These are phyloP conservation scores for Acacia acuminata DNA, from an alignment of 306 rosid species.

Conservation along the genomic window DNA sequence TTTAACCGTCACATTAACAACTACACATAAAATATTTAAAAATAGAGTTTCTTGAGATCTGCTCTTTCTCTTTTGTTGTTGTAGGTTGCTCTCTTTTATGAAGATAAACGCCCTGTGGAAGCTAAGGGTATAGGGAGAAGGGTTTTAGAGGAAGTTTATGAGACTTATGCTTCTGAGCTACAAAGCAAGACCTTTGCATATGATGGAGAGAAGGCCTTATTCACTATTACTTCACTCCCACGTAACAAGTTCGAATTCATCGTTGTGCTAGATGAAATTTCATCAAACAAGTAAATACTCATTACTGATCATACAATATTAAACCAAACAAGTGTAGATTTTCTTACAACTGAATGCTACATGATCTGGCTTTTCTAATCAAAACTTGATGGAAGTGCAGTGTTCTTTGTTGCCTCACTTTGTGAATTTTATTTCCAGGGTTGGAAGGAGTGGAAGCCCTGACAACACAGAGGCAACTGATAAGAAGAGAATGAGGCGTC, in stretches of 20 bases:
- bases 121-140: constrained; percentile 42
- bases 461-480: constrained; percentile 8
- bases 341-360: background rate
- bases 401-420: background rate
- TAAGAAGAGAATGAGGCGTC: constrained; percentile 37
- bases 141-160: constrained; percentile 38
- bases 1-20: background rate
- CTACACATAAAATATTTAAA: no score
- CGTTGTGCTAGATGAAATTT: constrained; percentile 38
- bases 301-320: background rate
- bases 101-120: constrained; percentile 36
- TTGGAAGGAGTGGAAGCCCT: constrained; percentile 21
- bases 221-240: constrained; percentile 34
- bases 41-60: no score
- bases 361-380: background rate
- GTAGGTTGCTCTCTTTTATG: constrained; percentile 45
- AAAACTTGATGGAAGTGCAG: background rate
- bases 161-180: constrained; percentile 29
- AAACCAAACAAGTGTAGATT: background rate
- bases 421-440: background rate
- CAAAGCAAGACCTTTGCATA: constrained; percentile 32
- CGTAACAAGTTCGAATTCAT: constrained; percentile 16
- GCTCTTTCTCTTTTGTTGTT: background rate
- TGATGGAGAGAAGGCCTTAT: constrained; percentile 47
- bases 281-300: constrained; percentile 32